Evolutionary conservation across 345 rosid genomes (phyloP).

Genomic region (Sonneratia caseolaris): DNA sequence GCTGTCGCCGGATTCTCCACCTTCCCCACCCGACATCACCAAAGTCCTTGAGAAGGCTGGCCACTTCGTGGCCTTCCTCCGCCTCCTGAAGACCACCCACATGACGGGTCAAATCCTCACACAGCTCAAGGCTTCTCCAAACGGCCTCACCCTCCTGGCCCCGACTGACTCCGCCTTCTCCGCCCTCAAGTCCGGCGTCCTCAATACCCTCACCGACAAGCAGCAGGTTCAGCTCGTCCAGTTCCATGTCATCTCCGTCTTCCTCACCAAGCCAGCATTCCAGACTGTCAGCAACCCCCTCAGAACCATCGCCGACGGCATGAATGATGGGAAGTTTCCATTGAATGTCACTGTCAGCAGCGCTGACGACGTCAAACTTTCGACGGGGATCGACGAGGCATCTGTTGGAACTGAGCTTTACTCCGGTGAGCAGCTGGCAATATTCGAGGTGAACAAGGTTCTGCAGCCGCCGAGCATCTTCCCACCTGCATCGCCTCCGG

Average conservation of each 20-base stretch:
- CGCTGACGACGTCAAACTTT: conserved; percentile 6
- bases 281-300: conserved; percentile 19
- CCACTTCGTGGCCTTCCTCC: conserved; percentile 37
- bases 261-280: conserved; percentile 6
- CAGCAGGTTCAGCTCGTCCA: conserved; percentile 20
- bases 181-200: conserved; percentile 10
- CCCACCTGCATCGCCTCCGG: conserved; percentile 12
- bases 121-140: conserved; percentile 12
- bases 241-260: conserved; percentile 10
- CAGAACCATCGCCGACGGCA: conserved; percentile 29
- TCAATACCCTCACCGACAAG: conserved; percentile 17
- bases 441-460: conserved; percentile 28
- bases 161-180: conserved; percentile 17
- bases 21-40: conserved; percentile 27
- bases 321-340: conserved; percentile 14
- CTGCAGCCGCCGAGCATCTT: conserved; percentile 26
- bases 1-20: conserved; percentile 6
- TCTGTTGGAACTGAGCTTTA: conserved; percentile 20
- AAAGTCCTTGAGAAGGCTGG: conserved; percentile 55
- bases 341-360: conserved; percentile 20
- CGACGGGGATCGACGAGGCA: conserved; percentile 23
- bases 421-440: conserved; percentile 20
- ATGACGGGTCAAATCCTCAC: conserved; percentile 18
- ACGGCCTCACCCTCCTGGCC: conserved; percentile 16
- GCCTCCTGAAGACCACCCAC: conserved; percentile 44